Evolutionary conservation across 1,284 basidiomycete genomes (phyloP), one percentile per base, ranked within the genome.

Genomic region (Fistulinella cinereoalba): DNA sequence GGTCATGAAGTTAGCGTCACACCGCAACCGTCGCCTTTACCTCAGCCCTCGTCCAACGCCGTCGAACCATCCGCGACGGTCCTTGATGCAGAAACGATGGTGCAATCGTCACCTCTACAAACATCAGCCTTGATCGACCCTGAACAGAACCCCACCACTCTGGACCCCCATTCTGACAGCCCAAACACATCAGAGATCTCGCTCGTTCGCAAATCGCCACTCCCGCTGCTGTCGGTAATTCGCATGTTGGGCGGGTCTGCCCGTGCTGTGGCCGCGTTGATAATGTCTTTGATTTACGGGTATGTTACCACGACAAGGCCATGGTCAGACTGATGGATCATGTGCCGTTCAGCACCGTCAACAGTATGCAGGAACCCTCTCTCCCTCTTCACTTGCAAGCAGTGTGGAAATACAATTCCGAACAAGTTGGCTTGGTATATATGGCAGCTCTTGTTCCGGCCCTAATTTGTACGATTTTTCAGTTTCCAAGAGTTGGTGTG

Each of bases 361-460:
- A 73, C 47, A 77, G 71, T 19, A 71, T 71, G 37, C 71, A 76
- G 56, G 85, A 88, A 47, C 81, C 85, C 6, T 75, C 83, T 2
- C 67, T 91, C 21, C 82, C 88, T 0, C 64, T 91, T 11, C 81
- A 83, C 54, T 64, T 89, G 28, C 75, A 83, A 53, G 60, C 62
- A 4, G 61, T 79, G 1, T 92, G 84, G 79, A 57, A 70, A n/a
- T 75, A 85, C 46, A 61, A 77, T 52, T 75, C 86, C 0, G 66
- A 70, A 6, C 75, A 77, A 61, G 81, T 89, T 19, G 88, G 89
- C 3, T 57, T 90, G 10, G 75, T 89, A 13, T 88, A 84, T 60
- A 71, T 91, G 40, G 85, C 80, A 9, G 77, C 78, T n/a, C 77
- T 85, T 19, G 67, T 85, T 8, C 88, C 88, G 1, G 80, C 81